Evolutionary conservation across 1,284 basidiomycete species (phyloP).

Genomic region (Cryptococcus neoformans): DNA sequence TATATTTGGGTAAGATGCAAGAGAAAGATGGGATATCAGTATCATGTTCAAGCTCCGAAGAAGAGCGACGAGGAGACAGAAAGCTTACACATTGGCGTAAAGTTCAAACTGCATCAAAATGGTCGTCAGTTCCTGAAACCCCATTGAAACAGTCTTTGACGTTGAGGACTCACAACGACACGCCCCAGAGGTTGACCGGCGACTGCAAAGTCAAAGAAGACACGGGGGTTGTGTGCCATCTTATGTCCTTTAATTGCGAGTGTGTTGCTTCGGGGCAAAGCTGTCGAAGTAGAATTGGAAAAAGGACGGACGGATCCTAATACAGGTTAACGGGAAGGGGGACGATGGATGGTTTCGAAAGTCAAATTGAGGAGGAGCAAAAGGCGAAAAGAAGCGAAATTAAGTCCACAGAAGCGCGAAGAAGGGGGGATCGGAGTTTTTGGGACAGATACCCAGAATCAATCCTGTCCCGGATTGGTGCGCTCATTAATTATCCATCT

Average conservation of each 20-base stretch:
- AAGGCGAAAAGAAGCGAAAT: no score
- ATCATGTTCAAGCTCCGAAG: background rate
- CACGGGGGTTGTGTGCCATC: constrained; percentile 46
- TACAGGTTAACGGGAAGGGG: background rate
- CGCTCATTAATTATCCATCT: no score
- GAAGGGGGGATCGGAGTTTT: no score
- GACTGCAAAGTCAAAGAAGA: constrained; percentile 73
- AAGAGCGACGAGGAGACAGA: background rate
- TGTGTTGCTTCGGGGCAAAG: no score
- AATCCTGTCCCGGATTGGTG: no score
- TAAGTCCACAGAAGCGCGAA: no score
- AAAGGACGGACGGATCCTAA: no score
- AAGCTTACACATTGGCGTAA: constrained; percentile 55
- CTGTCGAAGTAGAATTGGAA: no score
- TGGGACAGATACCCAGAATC: no score
- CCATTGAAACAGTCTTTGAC: no score
- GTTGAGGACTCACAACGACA: constrained; percentile 53
- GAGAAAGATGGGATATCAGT: constrained; percentile 7
- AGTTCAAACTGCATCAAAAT: constrained; percentile 64
- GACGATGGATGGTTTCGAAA: background rate
- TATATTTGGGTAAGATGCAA: constrained; percentile 25
- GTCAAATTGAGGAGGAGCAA: background rate
- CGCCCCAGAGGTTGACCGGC: constrained; percentile 58
- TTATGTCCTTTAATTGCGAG: background rate
- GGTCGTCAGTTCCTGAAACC: background rate